Evolutionary conservation across 176 grass and related monocot species (phyloP).

Genomic region (Echinochloa phyllopogon): DNA sequence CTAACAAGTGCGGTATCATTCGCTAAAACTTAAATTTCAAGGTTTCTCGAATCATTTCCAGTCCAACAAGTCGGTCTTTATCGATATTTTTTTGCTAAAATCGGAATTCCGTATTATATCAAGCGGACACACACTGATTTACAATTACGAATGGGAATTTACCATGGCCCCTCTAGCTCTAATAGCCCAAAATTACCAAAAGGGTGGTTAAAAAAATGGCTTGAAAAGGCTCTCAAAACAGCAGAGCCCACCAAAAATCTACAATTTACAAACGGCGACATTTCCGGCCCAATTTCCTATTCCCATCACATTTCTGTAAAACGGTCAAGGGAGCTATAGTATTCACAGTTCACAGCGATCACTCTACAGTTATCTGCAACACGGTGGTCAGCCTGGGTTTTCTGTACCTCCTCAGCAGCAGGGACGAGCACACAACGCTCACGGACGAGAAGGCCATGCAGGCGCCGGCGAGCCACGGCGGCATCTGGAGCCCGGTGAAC

Average conservation of each 20-base stretch:
- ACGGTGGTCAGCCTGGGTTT: slow-evolving; percentile 91
- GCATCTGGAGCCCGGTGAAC: slow-evolving; percentile 77
- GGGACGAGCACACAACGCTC: slow-evolving; percentile 89
- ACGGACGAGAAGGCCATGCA: slow-evolving; percentile 97
- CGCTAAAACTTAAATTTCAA: neutral
- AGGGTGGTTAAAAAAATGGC: neutral
- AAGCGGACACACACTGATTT: neutral
- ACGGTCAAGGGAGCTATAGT: slow-evolving; percentile 32
- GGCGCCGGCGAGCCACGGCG: slow-evolving; percentile 92
- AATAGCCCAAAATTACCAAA: neutral
- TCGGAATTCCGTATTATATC: neutral
- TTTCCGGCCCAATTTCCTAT: neutral
- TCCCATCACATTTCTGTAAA: slow-evolving; percentile 46
- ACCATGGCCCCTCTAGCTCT: neutral
- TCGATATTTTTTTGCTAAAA: neutral
- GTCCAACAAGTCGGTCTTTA: neutral
- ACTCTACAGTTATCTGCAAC: slow-evolving; percentile 97
- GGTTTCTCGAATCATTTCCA: neutral
- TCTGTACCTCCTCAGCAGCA: slow-evolving; percentile 84
- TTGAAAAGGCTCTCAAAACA: neutral
- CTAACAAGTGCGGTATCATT: neutral
- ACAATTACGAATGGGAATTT: neutral
- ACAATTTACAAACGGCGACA: neutral
- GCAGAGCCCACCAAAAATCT: neutral
- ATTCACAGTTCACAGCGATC: slow-evolving; percentile 28